Conservation (phyloP, 192 early-diverging fungal species). For the Backusella parvicylindrica region DNA sequence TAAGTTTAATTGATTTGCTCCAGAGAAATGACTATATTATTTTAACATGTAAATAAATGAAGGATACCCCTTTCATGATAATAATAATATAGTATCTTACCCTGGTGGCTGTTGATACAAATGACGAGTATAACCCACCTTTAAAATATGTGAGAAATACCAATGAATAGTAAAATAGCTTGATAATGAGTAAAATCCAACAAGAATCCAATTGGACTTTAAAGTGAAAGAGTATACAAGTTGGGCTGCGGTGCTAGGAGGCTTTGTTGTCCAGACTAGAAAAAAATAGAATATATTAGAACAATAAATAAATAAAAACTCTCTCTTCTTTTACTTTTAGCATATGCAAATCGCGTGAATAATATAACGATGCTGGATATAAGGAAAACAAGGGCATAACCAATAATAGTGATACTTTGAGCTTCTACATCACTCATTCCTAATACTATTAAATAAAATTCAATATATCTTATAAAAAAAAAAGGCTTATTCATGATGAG, state of each 20-base stretch:
- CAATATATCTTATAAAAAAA: no score
- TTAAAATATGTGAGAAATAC: constrained; percentile 4
- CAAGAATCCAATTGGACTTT: not conserved
- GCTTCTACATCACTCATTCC: not conserved
- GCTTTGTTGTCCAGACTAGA: not conserved
- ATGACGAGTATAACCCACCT: not conserved
- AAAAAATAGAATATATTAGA: not conserved
- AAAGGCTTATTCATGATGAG: not conserved
- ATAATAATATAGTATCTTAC: not conserved
- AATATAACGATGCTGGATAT: not conserved
- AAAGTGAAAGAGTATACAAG: not conserved
- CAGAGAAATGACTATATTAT: constrained; percentile 9
- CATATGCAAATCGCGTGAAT: not conserved
- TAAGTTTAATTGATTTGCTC: constrained; percentile 27
- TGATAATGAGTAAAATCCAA: not conserved
- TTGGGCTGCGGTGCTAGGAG: not conserved
- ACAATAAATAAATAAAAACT: no score
- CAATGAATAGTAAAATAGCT: not conserved
- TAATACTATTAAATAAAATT: not conserved
- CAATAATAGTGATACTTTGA: not conserved
- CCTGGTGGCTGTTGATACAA: constrained; percentile 8
- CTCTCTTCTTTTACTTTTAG: not conserved
- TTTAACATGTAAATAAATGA: not conserved
- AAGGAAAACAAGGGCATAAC: not conserved
- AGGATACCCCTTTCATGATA: not conserved